These are phyloP conservation scores for Coriolopsis trogii DNA, from an alignment of 1,284 basidiomycete genomes.

Conservation along the genomic window DNA sequence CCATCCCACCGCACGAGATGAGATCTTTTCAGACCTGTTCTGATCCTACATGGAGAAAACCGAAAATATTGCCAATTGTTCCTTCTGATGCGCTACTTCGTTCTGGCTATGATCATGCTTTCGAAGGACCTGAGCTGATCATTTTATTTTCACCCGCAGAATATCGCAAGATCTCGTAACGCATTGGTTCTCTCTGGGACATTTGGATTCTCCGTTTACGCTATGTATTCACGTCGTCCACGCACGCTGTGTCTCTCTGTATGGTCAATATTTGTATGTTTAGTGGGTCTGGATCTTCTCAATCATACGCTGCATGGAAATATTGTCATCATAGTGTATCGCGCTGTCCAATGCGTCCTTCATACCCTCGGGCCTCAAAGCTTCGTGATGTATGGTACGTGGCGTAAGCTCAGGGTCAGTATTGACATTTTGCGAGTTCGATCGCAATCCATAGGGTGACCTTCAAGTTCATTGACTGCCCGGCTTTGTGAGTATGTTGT, in stretches of 20 bases:
- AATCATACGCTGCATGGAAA: too few species aligned
- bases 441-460: too few species aligned
- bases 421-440: too few species aligned
- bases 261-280: neutral
- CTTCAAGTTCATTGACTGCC: too few species aligned
- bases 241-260: neutral
- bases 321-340: too few species aligned
- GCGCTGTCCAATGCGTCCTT: too few species aligned
- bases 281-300: too few species aligned
- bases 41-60: constrained; percentile 39
- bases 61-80: constrained; percentile 37
- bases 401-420: too few species aligned
- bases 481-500: too few species aligned
- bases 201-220: neutral
- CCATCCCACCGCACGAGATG: constrained; percentile 28
- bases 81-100: constrained; percentile 30
- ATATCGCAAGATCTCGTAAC: neutral
- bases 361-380: too few species aligned
- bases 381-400: too few species aligned
- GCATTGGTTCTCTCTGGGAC: neutral
- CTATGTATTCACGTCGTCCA: neutral
- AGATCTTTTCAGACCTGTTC: constrained; percentile 43
- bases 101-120: neutral
- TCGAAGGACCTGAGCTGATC: constrained; percentile 1
- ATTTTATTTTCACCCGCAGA: neutral